Evolutionary conservation across 2,329 filamentous ascomycete genomes (phyloP), one percentile per base, ranked within the genome.

Genomic region (Colletotrichum gloeosporioides): DNA sequence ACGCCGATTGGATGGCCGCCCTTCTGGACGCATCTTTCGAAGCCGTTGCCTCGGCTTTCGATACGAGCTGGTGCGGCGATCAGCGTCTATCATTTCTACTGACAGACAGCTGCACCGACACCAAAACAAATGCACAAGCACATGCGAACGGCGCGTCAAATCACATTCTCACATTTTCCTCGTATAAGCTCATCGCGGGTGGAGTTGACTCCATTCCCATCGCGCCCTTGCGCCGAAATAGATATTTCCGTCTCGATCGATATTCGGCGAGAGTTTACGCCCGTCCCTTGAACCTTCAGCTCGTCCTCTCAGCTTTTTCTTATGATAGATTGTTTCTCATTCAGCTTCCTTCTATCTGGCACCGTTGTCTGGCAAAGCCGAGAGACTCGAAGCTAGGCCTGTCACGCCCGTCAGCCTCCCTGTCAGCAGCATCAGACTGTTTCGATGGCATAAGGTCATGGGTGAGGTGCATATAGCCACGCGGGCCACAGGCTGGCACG

Each of bases 161-260:
- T 69, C 66, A 22, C 18, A 13, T 49, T 9, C 63, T 70, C 36
- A 22, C 18, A 13, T 49, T 36, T 70, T 63, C 57, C 67, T 70
- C 67, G 67, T 70, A 70, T 70, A 70, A 70, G 67, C 67, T 70
- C 57, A 32, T 62, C 55, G 34, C 12, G 4, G 55, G 67, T 70
- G 67, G 67, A 62, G 53, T 62, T 70, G 67, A 70, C 67, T 49
- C 67, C 67, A 49, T 70, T 70, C 55, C 67, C 67, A 63, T 12
- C 16, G 34, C 57, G 25, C 55, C 67, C 67, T 27, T n/a, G 34
- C 63, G 29, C 44, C 44, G n/a, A 59, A 34, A 49, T 49, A 69
- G 66, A 69, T 59, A 69, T 55, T 69, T 69, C 32, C 66, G 53
- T 59, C 66, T 8, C 53, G 49, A 59, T 57, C 31, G 49, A 69